Percentiles rank a stretch among this genome's conserved stretches.
These are phyloP conservation scores for Diaporthe nobilis DNA, from an alignment of 2,329 filamentous ascomycete genomes.

Conservation along the genomic window DNA sequence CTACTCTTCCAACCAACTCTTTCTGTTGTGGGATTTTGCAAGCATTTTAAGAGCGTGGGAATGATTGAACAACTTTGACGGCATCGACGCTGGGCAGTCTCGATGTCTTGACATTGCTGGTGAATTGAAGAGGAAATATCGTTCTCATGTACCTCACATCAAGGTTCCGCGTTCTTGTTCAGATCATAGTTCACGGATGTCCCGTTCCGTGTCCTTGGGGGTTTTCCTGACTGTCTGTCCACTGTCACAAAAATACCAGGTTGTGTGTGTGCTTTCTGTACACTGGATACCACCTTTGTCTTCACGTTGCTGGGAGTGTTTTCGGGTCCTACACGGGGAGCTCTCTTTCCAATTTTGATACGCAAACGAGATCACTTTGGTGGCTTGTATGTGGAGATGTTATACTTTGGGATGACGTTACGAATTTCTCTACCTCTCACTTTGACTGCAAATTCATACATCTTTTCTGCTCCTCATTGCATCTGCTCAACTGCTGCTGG, in stretches of 20 bases:
- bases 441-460: constrained; percentile 30
- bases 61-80: constrained; percentile 31
- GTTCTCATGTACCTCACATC: constrained; percentile 30
- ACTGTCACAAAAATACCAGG: constrained; percentile 41
- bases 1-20: constrained; percentile 18
- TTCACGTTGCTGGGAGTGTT: constrained; percentile 45
- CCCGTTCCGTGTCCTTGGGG: constrained; percentile 38
- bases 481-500: constrained; percentile 5
- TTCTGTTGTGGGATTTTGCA: constrained; percentile 32
- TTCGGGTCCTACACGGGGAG: constrained; percentile 42
- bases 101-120: constrained; percentile 17
- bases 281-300: constrained; percentile 49
- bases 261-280: constrained; percentile 45
- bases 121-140: constrained; percentile 9
- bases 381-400: constrained; percentile 25
- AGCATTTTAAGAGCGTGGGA: constrained; percentile 35
- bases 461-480: constrained; percentile 13
- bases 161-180: constrained; percentile 22
- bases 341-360: constrained; percentile 40
- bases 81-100: constrained; percentile 29
- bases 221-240: constrained; percentile 28
- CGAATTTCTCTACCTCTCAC: constrained; percentile 41
- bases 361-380: constrained; percentile 26
- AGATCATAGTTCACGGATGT: constrained; percentile 39
- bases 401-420: constrained; percentile 41